A percentile compares a stretch with the other conserved stretches of the same genome.
Evolutionary conservation across 208 protist species (phyloP).

Genomic region (Leishmania mexicana): DNA sequence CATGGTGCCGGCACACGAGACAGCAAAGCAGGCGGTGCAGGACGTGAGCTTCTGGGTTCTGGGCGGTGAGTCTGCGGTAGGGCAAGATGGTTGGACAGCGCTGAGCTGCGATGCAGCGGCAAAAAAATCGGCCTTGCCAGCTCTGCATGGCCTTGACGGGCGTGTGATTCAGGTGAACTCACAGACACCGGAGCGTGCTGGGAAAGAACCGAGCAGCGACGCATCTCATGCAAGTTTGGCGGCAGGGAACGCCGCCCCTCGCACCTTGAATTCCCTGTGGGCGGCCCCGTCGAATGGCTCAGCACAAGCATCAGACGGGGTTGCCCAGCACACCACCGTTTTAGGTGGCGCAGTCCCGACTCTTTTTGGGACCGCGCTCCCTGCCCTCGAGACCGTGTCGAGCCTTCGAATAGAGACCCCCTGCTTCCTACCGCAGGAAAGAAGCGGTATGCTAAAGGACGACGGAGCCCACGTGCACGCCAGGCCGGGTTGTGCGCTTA

Average conservation of each 20-base stretch:
- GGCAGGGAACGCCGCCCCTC: neutral
- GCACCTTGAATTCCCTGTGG: constrained; percentile 21
- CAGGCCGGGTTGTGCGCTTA: neutral
- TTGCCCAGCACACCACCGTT: neutral
- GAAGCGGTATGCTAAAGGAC: neutral
- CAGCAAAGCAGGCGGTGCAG: neutral
- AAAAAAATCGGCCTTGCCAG: neutral
- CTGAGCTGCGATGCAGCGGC: neutral
- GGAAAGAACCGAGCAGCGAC: neutral
- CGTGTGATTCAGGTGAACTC: constrained; percentile 13
- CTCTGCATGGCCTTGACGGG: constrained; percentile 20
- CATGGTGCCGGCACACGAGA: neutral
- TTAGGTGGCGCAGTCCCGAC: neutral
- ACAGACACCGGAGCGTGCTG: neutral
- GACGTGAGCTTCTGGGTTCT: constrained; percentile 27
- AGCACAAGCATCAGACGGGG: neutral
- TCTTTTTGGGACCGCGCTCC: neutral
- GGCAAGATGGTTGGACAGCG: neutral
- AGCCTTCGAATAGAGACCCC: constrained; percentile 18
- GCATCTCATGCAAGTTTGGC: neutral
- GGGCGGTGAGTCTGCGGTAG: constrained; percentile 5
- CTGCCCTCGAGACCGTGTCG: neutral
- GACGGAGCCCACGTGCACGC: no score
- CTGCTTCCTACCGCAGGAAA: constrained; percentile 8
- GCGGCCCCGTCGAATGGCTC: neutral